Conservation (phyloP, 108 stramenopile species). For the Nitzschia inconspicua region DNA sequence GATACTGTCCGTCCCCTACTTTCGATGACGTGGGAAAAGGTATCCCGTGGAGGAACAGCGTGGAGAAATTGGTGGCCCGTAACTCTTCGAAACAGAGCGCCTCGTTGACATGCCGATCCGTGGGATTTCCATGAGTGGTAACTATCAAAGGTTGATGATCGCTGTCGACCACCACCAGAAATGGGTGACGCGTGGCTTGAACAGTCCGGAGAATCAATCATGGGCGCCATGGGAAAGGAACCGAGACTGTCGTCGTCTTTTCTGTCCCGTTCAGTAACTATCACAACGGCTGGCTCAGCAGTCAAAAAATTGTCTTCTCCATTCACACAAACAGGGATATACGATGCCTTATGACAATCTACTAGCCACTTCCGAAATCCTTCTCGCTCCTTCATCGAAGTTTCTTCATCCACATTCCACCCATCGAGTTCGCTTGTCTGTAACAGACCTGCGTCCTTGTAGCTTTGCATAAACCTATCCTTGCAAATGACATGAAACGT, state of each 20-base stretch:
- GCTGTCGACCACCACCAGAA: neutral
- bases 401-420: slow-evolving; percentile 53
- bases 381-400: slow-evolving; percentile 58
- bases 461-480: slow-evolving; percentile 56
- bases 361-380: slow-evolving; percentile 75
- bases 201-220: neutral
- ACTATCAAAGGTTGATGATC: slow-evolving; percentile 7
- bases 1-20: too few species aligned
- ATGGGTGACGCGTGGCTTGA: slow-evolving; percentile 1
- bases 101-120: neutral
- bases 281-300: slow-evolving; percentile 48
- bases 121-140: neutral
- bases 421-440: slow-evolving; percentile 82
- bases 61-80: too few species aligned
- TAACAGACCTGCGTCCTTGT: slow-evolving; percentile 73
- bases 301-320: slow-evolving; percentile 56
- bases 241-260: neutral
- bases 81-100: slow-evolving; percentile 8
- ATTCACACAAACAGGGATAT: slow-evolving; percentile 83
- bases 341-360: slow-evolving; percentile 84
- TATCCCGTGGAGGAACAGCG: too few species aligned
- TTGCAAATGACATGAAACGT: slow-evolving; percentile 40
- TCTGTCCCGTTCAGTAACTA: neutral
- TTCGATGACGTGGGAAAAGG: too few species aligned
- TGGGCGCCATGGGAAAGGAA: neutral